Percentiles rank a stretch among this genome's conserved stretches.
Conservation (phyloP, 2,329 filamentous ascomycete genomes). For the Fusarium brachygibbosum region DNA sequence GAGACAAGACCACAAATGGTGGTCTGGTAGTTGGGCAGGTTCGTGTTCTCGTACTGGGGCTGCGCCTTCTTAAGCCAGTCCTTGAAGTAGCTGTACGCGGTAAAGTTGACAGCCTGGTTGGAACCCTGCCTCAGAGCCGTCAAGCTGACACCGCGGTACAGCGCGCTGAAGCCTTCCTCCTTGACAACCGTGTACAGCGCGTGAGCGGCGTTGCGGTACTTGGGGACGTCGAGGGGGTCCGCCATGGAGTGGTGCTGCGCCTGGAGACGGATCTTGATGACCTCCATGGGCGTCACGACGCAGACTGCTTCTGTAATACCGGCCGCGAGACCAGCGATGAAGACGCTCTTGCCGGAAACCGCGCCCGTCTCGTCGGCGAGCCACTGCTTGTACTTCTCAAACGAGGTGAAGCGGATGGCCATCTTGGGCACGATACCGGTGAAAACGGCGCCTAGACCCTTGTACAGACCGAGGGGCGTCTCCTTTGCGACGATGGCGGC, state of each 20-base stretch:
- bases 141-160: constrained; percentile 94
- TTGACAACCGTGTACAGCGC: constrained; percentile 87
- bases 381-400: constrained; percentile 92
- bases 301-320: constrained; percentile 97
- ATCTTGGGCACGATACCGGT: constrained; percentile 99
- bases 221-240: constrained; percentile 94
- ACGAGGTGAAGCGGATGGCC: constrained; percentile 98
- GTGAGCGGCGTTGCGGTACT: constrained; percentile 94
- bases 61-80: constrained; percentile 79
- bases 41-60: constrained; percentile 72
- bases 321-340: constrained; percentile 84
- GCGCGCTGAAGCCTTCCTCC: constrained; percentile 88
- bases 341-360: constrained; percentile 78
- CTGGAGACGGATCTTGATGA: constrained; percentile 98
- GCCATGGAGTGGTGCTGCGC: constrained; percentile 98
- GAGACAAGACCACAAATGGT: constrained; percentile 90
- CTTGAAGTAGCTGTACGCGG: constrained; percentile 95
- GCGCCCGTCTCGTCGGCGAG: constrained; percentile 77
- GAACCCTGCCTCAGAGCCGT: constrained; percentile 94
- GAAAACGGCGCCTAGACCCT: constrained; percentile 95
- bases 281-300: constrained; percentile 98
- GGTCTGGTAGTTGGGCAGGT: constrained; percentile 89
- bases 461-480: constrained; percentile 94
- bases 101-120: constrained; percentile 99
- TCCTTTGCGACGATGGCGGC: constrained; percentile 88